Evolutionary conservation across 192 early-diverging fungal species (phyloP).

Genomic region (Podila epigama): DNA sequence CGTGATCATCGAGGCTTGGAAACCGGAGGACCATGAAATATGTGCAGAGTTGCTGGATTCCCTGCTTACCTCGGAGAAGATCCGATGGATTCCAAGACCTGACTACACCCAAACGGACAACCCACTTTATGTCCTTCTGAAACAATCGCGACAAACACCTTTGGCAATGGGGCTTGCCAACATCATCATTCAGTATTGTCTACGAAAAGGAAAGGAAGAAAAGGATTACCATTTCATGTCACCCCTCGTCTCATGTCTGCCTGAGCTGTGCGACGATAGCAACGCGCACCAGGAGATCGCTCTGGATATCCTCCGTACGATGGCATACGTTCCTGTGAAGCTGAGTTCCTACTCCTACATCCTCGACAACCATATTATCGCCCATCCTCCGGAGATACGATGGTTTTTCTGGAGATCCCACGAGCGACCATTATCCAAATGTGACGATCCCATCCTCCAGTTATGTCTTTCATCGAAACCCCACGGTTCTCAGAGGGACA

Average conservation of each 20-base stretch:
- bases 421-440: neutral
- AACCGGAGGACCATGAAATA: neutral
- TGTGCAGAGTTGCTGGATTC: conserved; percentile 5
- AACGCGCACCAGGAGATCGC: neutral
- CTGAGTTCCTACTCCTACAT: neutral
- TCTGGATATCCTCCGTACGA: neutral
- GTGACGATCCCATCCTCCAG: conserved; percentile 6
- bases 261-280: conserved; percentile 5
- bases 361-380: conserved; percentile 14
- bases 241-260: neutral
- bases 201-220: conserved; percentile 1
- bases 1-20: conserved; percentile 1
- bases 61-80: neutral
- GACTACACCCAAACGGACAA: conserved; percentile 1
- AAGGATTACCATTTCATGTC: conserved; percentile 2
- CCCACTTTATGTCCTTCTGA: conserved; percentile 1
- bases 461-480: neutral
- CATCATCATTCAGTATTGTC: conserved; percentile 3
- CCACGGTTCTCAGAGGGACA: neutral
- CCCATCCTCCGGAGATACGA: neutral
- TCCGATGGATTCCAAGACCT: conserved; percentile 2
- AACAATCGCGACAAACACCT: neutral
- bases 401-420: neutral
- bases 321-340: conserved; percentile 13
- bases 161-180: conserved; percentile 3